Evolutionary conservation across 2,329 filamentous ascomycete species (phyloP), one percentile per base, ranked within the genome.

Genomic region (Aspergillus costaricaensis): DNA sequence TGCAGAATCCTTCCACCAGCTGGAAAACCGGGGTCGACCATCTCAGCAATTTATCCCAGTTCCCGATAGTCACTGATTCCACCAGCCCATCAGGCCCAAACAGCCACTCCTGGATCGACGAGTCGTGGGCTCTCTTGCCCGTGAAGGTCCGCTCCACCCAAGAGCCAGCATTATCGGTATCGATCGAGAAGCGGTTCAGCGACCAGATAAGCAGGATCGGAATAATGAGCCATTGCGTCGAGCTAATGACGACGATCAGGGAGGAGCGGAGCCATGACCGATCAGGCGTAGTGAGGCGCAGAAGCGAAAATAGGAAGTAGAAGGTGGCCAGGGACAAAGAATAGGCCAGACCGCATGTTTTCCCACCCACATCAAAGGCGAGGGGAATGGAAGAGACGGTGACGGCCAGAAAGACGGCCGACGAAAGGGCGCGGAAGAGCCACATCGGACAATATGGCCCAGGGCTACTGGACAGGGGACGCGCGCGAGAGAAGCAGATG

Each of bases 21-120:
- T 99, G 95, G 80, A 98, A 99, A 55, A 96, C 85, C 0, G 95
- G 95, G 4, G 91, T 96, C 36, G 93, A 96, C 81, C 96, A 98
- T 72, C 89, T 85, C 77, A 99, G 79, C 53, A 91, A 81, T 73
- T 89, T 92, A 74, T 97, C 92, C 95, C 95, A 99, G 56, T 86
- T 86, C 30, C 92, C 92, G 64, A 98, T 85, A 21, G 91, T 89
- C 62, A 90, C 80, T 36, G 85, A 89, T 80, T 98, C 92, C 25
- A 96, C 74, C 60, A 98, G 74, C 2, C 93, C 93, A 61, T 91
- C 88, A 63, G 87, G 86, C n/a, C 93, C 94, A 80, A 96, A 94
- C 62, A 96, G 81, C 91, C 92, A 96, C 67, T 96, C 89, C 54
- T 84, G 84, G 76, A 93, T 85, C 57, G 85, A 90, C n/a, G 83